These are phyloP conservation scores for Arthrocladium fulminans DNA, from an alignment of 2,329 filamentous ascomycete genomes.

Conservation along the genomic window DNA sequence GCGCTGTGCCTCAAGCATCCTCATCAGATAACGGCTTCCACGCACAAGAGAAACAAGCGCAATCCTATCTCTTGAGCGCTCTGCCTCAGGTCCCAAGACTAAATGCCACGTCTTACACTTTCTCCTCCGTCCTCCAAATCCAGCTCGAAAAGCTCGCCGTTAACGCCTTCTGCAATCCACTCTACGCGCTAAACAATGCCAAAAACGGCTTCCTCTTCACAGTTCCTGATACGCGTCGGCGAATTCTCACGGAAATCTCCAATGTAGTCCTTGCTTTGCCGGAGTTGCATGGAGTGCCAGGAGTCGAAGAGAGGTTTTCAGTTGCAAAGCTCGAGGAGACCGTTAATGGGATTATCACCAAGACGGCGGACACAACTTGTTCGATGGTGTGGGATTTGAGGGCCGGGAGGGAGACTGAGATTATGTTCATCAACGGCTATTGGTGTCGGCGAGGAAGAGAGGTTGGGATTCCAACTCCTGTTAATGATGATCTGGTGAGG, in stretches of 20 bases:
- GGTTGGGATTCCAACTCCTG: background rate
- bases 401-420: constrained; percentile 17
- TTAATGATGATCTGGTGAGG: background rate
- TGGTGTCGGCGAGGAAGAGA: constrained; percentile 13
- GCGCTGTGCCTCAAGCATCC: constrained; percentile 35
- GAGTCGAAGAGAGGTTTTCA: constrained; percentile 12
- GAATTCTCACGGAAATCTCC: constrained; percentile 19
- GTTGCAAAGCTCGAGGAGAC: constrained; percentile 4
- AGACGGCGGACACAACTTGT: constrained; percentile 14
- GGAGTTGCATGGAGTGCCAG: constrained; percentile 10
- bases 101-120: too few relatives aligned
- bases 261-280: constrained; percentile 13
- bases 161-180: constrained; percentile 19
- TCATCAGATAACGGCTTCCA: background rate
- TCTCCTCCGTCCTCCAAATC: too few relatives aligned
- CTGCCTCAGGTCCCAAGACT: too few relatives aligned
- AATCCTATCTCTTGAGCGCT: too few relatives aligned
- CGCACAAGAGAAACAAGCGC: too few relatives aligned
- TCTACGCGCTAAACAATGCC: constrained; percentile 12
- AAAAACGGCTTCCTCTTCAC: constrained; percentile 16
- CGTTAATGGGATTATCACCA: constrained; percentile 14
- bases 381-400: constrained; percentile 20
- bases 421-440: constrained; percentile 16
- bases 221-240: constrained; percentile 8
- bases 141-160: constrained; percentile 20